A percentile compares a stretch with the other conserved stretches of the same genome.
Conservation (phyloP, 768 basidiomycete genomes). For the Amanita brunnescens region DNA sequence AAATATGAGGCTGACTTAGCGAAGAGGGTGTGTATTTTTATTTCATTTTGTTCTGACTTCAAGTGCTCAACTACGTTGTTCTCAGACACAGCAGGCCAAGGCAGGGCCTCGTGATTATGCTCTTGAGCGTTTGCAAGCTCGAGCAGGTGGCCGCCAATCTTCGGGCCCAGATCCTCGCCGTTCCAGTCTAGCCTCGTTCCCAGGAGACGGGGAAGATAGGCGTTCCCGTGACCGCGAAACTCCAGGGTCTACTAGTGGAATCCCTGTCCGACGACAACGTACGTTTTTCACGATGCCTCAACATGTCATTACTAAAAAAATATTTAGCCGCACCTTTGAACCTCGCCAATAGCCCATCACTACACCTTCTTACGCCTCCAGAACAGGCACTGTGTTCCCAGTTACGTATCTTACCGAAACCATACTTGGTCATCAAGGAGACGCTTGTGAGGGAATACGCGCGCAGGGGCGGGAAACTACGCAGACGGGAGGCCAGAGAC, state of each 20-base stretch:
- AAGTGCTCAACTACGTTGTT: conserved; percentile 2
- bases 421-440: conserved; percentile 94
- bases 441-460: conserved; percentile 91
- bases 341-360: conserved; percentile 80
- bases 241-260: conserved; percentile 25
- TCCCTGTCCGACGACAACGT: conserved; percentile 38
- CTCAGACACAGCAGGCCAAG: conserved; percentile 52
- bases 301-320: conserved; percentile 3
- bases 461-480: conserved; percentile 78
- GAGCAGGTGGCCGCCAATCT: conserved; percentile 43
- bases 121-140: conserved; percentile 43
- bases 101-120: conserved; percentile 45
- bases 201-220: conserved; percentile 39
- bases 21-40: conserved; percentile 50
- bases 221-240: conserved; percentile 54
- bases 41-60: conserved; percentile 2
- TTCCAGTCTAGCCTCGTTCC: conserved; percentile 27
- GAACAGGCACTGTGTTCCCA: conserved; percentile 86
- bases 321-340: conserved; percentile 60
- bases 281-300: conserved; percentile 11
- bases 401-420: conserved; percentile 87
- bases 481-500: conserved; percentile 81
- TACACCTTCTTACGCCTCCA: conserved; percentile 81
- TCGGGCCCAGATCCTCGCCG: conserved; percentile 47
- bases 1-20: conserved; percentile 73